A percentile compares a stretch with the other conserved stretches of the same genome.
phyloP scores from a whole-genome alignment of 108 stramenopile species.

The Phaeodactylum tricornutum region DNA sequence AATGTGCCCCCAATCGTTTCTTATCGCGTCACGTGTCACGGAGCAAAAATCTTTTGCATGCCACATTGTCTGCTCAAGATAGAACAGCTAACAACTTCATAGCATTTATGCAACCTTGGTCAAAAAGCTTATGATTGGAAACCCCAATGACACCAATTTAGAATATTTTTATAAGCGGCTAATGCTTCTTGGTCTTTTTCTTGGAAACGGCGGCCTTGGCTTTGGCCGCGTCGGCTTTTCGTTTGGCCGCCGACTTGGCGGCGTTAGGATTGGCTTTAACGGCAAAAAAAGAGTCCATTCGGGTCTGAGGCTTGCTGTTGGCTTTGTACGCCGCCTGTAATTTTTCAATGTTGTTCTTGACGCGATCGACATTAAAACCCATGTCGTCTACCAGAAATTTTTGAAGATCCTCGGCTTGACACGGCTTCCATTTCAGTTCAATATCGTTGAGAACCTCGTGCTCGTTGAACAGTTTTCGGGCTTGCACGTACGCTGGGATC shows the following conservation, averaged over 20 bases:
- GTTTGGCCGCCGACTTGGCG: slow-evolving; percentile 43
- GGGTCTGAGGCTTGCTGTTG: slow-evolving; percentile 66
- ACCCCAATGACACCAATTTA: too few species aligned
- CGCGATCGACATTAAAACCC: slow-evolving; percentile 92
- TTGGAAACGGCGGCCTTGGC: slow-evolving; percentile 49
- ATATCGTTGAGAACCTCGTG: slow-evolving; percentile 69
- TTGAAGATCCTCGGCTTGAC: slow-evolving; percentile 63
- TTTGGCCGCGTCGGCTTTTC: slow-evolving; percentile 27
- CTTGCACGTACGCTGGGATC: slow-evolving; percentile 73
- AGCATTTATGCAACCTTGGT: too few species aligned
- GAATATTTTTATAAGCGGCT: not conserved
- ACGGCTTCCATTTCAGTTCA: slow-evolving; percentile 75
- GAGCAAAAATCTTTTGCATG: too few species aligned
- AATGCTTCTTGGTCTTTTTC: slow-evolving; percentile 9
- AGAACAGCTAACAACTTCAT: too few species aligned
- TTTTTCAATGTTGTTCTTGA: slow-evolving; percentile 77
- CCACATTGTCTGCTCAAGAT: too few species aligned
- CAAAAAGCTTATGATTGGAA: too few species aligned
- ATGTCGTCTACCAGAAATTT: slow-evolving; percentile 84
- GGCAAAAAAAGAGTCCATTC: slow-evolving; percentile 90
- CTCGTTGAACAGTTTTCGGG: slow-evolving; percentile 77
- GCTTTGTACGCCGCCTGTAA: slow-evolving; percentile 75
- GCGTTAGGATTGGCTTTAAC: slow-evolving; percentile 37
- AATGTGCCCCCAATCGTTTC: too few species aligned
- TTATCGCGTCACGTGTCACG: too few species aligned